phyloP scores from a whole-genome alignment of 164 flowering plant species.

The Vitis rupestris region DNA sequence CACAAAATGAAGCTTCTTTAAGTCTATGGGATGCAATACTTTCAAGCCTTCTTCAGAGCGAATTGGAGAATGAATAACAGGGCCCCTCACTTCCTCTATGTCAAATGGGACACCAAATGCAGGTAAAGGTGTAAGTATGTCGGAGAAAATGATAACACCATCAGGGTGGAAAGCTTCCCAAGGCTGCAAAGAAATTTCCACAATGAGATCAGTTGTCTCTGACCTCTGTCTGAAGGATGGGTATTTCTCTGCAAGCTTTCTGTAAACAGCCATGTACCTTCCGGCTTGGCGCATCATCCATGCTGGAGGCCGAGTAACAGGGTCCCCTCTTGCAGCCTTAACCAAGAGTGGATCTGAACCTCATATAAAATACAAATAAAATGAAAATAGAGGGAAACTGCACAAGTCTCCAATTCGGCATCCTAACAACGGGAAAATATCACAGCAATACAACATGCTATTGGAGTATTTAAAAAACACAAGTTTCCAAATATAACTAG shows the following conservation, averaged over 20 bases:
- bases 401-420: neutral
- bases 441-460: neutral
- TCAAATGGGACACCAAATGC: constrained; percentile 98
- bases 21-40: constrained; percentile 79
- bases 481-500: neutral
- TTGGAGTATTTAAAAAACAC: neutral
- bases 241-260: constrained; percentile 90
- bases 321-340: constrained; percentile 88
- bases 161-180: constrained; percentile 97
- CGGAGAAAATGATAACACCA: constrained; percentile 96
- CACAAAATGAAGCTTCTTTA: constrained; percentile 77
- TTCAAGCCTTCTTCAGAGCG: constrained; percentile 73
- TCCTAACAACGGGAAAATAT: neutral
- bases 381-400: neutral
- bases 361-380: neutral
- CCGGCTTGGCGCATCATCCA: constrained; percentile 99
- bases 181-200: constrained; percentile 98
- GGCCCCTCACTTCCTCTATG: constrained; percentile 90
- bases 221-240: constrained; percentile 98
- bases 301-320: constrained; percentile 87
- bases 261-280: constrained; percentile 97
- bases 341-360: constrained; percentile 83
- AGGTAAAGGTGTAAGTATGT: constrained; percentile 96
- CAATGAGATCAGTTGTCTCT: constrained; percentile 98
- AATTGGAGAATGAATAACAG: constrained; percentile 84